Base-by-base conservation (phyloP, 2,329 filamentous ascomycete genomes). In the Fusarium goolgardi region DNA sequence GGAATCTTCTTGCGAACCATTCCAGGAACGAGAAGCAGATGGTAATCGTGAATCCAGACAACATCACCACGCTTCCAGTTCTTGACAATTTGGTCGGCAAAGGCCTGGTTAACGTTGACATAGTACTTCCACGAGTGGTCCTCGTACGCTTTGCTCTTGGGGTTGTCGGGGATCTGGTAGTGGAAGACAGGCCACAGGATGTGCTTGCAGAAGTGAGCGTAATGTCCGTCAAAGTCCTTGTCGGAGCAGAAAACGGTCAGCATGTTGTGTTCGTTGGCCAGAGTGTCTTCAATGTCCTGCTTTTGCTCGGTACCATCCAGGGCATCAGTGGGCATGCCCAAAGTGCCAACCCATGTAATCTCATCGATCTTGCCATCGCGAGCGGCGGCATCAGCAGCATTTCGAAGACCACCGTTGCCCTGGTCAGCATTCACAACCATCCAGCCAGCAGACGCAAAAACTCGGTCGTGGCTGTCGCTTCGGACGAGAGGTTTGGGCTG, bases 101-200 rank as follows among this genome's bases (percentile, higher is more conserved):
- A 97, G 5, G 91, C 93, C 78, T 96, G 91, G 81, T 97, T 97
- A 75, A 97, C 86, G 55, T 92, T 93, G 76, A 94, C 91, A 74
- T 98, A 98, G 82, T 93, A 97, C 71, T 94, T 87, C 93, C 94
- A 98, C 1, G 94, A 97, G 79, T 98, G 94, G 72, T 98, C 95
- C 78, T 97, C 91, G 78, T 97, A 98, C 0, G 95, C 95, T 79
- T 98, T 98, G 87, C 94, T 97, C 84, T 97, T 97, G 27, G 95
- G 95, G 76, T 97, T 96, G 77, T 98, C 96, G 0, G 95, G 96
- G 62, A 98, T 97, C 79, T 97, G 94, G 78, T 98, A 98, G 80
- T 98, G 94, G 79, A 98, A 97, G 63, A 97, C 94, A 2, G 95
- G 95, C 95, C 95, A 98, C 9, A 98, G 84, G 56, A 98, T 97